Percentiles rank a stretch among this genome's conserved stretches.
Evolutionary conservation across 768 basidiomycete species (phyloP).

Genomic region (Amanita rubescens): DNA sequence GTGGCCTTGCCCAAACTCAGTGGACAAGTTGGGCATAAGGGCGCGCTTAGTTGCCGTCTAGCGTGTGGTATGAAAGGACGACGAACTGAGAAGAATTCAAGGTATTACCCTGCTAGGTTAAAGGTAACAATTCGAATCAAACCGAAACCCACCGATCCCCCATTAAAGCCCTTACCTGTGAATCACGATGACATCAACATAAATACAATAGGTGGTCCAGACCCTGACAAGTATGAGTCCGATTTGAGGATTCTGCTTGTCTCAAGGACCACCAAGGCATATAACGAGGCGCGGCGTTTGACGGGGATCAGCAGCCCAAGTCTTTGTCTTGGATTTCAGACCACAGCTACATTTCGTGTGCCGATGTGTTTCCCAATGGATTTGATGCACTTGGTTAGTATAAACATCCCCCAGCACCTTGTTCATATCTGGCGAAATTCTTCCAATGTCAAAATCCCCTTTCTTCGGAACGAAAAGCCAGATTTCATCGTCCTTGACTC

Average conservation of each 20-base stretch:
- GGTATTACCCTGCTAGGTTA: constrained; percentile 2
- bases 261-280: too few species aligned
- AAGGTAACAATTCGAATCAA: too few species aligned
- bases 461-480: neutral
- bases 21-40: constrained; percentile 1
- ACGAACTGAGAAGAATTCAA: neutral
- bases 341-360: neutral
- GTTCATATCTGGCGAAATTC: constrained; percentile 7
- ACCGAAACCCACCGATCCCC: too few species aligned
- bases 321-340: constrained; percentile 1
- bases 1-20: neutral
- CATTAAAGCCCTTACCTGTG: neutral
- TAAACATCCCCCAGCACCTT: neutral
- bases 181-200: constrained; percentile 2
- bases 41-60: neutral
- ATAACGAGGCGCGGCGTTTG: neutral
- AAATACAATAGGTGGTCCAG: constrained; percentile 1
- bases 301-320: neutral
- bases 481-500: constrained; percentile 3
- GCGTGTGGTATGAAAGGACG: neutral
- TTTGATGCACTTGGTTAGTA: constrained; percentile 1
- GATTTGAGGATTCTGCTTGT: neutral
- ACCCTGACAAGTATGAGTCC: neutral
- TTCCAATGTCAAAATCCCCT: neutral
- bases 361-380: constrained; percentile 7